phyloP scores from a whole-genome alignment of 2,329 filamentous ascomycete species.

The Fusarium sp. region DNA sequence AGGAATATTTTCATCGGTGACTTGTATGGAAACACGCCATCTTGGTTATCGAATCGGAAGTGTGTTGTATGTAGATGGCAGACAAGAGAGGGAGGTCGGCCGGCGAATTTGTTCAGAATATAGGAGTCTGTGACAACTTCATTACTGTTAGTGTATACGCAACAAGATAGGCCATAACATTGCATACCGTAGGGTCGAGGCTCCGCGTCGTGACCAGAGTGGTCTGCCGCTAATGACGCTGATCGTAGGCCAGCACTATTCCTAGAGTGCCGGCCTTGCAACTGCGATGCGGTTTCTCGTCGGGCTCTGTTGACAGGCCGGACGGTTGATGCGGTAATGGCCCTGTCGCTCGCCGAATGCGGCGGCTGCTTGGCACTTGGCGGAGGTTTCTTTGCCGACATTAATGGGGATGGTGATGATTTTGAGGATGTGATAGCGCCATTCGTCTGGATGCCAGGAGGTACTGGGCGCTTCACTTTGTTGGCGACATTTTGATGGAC shows the following conservation, averaged over 20 bases:
- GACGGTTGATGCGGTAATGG: constrained; percentile 52
- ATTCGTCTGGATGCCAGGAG: constrained; percentile 73
- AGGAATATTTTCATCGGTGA: constrained; percentile 88
- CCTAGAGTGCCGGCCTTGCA: constrained; percentile 58
- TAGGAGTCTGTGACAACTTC: constrained; percentile 78
- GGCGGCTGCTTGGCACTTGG: constrained; percentile 53
- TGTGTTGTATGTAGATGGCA: constrained; percentile 86
- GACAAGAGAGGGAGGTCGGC: constrained; percentile 82
- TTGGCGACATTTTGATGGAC: constrained; percentile 54
- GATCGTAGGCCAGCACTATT: constrained; percentile 62
- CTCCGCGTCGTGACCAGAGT: constrained; percentile 50
- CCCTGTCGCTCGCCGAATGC: constrained; percentile 48
- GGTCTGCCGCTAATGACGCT: constrained; percentile 58
- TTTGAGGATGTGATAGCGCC: constrained; percentile 62
- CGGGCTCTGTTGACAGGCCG: constrained; percentile 67
- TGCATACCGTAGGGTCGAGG: constrained; percentile 63
- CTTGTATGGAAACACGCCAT: constrained; percentile 90
- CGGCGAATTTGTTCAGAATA: constrained; percentile 82
- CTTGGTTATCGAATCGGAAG: constrained; percentile 93
- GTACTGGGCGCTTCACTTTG: constrained; percentile 76
- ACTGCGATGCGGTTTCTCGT: constrained; percentile 62
- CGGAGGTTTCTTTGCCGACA: constrained; percentile 65
- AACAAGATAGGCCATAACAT: not conserved
- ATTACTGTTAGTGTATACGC: constrained; percentile 34
- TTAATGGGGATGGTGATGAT: constrained; percentile 67